Conservation (phyloP, 2,329 filamentous ascomycete species). For the Xylariaceae sp. region DNA sequence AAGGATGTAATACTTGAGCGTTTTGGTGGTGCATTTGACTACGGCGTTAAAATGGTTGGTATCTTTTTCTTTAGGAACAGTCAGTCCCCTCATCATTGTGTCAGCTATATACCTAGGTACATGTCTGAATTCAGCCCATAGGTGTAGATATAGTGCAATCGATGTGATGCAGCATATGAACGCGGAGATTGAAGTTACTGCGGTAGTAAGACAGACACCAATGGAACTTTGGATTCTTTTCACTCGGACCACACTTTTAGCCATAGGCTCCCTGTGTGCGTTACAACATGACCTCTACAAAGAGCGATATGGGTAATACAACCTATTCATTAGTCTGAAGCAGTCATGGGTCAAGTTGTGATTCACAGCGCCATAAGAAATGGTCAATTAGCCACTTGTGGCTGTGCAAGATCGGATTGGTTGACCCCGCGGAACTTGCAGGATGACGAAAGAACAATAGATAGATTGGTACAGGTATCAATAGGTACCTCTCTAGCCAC, state of each 20-base stretch:
- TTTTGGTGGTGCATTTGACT: slow-evolving; percentile 27
- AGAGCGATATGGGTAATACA: no score
- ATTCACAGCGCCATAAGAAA: not conserved
- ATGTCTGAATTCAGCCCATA: not conserved
- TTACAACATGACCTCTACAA: no score
- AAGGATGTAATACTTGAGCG: slow-evolving; percentile 18
- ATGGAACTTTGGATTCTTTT: no score
- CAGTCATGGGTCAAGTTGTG: no score
- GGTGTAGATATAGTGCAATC: no score
- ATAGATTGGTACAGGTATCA: no score
- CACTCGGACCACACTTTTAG: no score
- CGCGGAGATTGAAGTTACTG: not conserved
- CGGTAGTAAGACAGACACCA: no score
- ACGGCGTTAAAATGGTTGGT: slow-evolving; percentile 26
- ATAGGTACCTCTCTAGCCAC: no score
- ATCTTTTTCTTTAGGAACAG: slow-evolving; percentile 21
- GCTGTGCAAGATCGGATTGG: not conserved
- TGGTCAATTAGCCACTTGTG: not conserved
- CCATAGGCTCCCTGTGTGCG: no score
- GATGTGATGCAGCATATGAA: no score
- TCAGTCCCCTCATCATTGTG: slow-evolving; percentile 15
- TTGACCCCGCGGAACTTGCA: slow-evolving; percentile 18
- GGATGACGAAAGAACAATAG: slow-evolving; percentile 25
- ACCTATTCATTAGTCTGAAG: no score
- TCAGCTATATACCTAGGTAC: slow-evolving; percentile 1